These are phyloP conservation scores for Stevia rebaudiana DNA, from an alignment of 140 eudicot species.

Conservation along the genomic window DNA sequence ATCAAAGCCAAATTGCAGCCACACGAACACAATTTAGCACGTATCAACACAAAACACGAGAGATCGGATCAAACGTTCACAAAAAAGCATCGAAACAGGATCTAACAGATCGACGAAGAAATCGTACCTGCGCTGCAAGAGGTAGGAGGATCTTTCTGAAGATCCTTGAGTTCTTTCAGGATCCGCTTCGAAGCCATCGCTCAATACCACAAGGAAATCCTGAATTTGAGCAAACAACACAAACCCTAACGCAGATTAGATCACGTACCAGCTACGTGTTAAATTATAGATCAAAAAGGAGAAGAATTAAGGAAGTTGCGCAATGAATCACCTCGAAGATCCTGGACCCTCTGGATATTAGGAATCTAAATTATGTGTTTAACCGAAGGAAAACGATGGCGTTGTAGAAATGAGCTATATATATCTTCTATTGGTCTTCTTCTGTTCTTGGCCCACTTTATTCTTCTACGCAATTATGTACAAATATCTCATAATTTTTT, in stretches of 20 bases:
- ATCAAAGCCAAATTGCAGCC: conserved; percentile 7
- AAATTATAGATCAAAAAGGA: background rate
- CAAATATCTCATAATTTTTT: too few species aligned
- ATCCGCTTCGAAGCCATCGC: conserved; percentile 64
- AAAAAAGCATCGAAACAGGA: background rate
- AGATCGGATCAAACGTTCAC: background rate
- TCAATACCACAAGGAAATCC: conserved; percentile 25
- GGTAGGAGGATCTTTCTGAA: conserved; percentile 64
- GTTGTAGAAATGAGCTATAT: conserved; percentile 1
- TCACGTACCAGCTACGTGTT: conserved; percentile 1
- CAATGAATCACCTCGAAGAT: conserved; percentile 30
- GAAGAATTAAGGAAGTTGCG: background rate
- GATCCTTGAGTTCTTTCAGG: conserved; percentile 54
- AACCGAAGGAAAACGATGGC: conserved; percentile 22
- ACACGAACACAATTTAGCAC: background rate
- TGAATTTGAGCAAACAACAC: conserved; percentile 18
- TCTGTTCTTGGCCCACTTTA: too few species aligned
- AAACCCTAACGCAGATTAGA: conserved; percentile 18
- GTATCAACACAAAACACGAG: background rate
- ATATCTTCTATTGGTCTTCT: too few species aligned
- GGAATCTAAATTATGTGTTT: background rate
- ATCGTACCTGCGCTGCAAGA: conserved; percentile 55
- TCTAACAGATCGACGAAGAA: background rate
- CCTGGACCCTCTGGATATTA: conserved; percentile 28
- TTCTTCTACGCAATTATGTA: too few species aligned